These are phyloP conservation scores for Spongiforma sp. DNA, from an alignment of 1,284 basidiomycete genomes.

Conservation along the genomic window DNA sequence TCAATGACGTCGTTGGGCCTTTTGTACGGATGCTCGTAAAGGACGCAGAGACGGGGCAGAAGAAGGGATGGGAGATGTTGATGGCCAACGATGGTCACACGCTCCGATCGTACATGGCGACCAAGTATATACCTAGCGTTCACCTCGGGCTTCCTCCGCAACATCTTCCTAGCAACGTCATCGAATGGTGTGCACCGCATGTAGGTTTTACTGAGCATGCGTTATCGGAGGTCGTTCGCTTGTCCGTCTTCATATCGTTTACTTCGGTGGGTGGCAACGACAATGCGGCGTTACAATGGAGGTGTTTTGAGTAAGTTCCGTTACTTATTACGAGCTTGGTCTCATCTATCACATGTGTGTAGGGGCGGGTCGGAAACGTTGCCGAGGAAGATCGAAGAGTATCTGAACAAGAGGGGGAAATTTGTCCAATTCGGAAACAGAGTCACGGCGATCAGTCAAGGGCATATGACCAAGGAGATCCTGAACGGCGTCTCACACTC, in stretches of 20 bases:
- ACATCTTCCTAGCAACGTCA: conserved; percentile 19
- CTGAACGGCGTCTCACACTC: not conserved
- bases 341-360: not conserved
- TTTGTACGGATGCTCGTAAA: conserved; percentile 13
- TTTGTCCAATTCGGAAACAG: conserved; percentile 9
- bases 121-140: conserved; percentile 24
- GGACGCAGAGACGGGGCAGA: conserved; percentile 10
- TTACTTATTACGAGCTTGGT: not conserved
- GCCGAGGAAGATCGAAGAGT: conserved; percentile 13
- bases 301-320: conserved; percentile 21
- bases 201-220: not conserved
- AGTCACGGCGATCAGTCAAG: conserved; percentile 15
- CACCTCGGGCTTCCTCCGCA: conserved; percentile 18
- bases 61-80: conserved; percentile 21
- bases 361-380: conserved; percentile 21
- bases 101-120: conserved; percentile 21
- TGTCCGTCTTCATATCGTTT: not conserved
- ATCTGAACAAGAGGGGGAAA: conserved; percentile 2
- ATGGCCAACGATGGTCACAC: conserved; percentile 16
- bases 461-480: not conserved
- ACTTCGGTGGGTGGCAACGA: not conserved
- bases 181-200: conserved; percentile 30
- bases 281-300: conserved; percentile 14
- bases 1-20: conserved; percentile 10
- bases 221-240: conserved; percentile 4